Percentiles rank a stretch among this genome's conserved stretches.
Evolutionary conservation across 2,329 filamentous ascomycete species (phyloP).

Genomic region (Ascosphaera pollenicola): DNA sequence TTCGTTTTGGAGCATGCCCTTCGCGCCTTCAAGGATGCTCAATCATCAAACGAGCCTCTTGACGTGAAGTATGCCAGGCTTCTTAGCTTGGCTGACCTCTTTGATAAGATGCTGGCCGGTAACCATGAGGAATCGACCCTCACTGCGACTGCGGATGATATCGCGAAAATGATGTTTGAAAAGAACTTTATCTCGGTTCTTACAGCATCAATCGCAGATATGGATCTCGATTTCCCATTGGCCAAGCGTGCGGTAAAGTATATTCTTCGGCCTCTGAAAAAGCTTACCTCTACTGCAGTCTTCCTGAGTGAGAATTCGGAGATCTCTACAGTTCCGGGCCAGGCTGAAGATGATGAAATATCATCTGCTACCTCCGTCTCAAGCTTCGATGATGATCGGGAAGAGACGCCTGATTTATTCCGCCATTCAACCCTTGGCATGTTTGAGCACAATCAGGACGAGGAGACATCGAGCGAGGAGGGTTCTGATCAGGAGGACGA

Average conservation of each 20-base stretch:
- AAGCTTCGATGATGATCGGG: slow-evolving; percentile 63
- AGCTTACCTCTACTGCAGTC: slow-evolving; percentile 69
- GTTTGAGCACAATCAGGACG: slow-evolving; percentile 64
- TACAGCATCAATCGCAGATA: slow-evolving; percentile 79
- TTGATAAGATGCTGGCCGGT: slow-evolving; percentile 75
- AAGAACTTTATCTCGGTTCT: slow-evolving; percentile 83
- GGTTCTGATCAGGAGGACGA: slow-evolving; percentile 49
- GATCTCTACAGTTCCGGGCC: slow-evolving; percentile 41
- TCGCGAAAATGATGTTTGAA: slow-evolving; percentile 93
- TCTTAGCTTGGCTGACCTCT: slow-evolving; percentile 71
- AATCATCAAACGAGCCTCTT: slow-evolving; percentile 52
- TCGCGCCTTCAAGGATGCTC: slow-evolving; percentile 78
- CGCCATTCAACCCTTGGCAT: slow-evolving; percentile 90
- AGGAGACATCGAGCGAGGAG: slow-evolving; percentile 55
- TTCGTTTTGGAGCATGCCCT: slow-evolving; percentile 89
- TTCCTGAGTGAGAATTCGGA: slow-evolving; percentile 64
- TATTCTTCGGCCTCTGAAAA: slow-evolving; percentile 72
- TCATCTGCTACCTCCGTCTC: slow-evolving; percentile 74
- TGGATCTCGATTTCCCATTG: slow-evolving; percentile 83
- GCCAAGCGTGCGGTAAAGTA: slow-evolving; percentile 93
- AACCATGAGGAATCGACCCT: slow-evolving; percentile 35
- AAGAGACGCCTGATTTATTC: slow-evolving; percentile 93
- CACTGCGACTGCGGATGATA: slow-evolving; percentile 44
- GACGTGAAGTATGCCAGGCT: slow-evolving; percentile 76
- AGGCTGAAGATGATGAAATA: slow-evolving; percentile 68